Evolutionary conservation across 495 filamentous ascomycete genomes (phyloP).

Genomic region (Xylaria curta): DNA sequence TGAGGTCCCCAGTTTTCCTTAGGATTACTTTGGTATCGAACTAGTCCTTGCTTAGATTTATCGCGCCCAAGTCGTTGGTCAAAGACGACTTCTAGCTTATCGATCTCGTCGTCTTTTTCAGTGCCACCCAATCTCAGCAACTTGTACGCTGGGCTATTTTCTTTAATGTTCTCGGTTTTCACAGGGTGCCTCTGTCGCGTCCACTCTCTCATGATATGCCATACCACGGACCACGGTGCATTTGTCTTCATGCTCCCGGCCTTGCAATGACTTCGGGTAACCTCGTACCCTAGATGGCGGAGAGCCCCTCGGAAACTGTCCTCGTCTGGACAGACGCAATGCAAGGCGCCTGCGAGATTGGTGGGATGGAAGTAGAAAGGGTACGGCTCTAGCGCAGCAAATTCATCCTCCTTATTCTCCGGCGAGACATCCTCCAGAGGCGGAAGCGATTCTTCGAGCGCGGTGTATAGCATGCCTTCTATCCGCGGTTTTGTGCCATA

Average conservation of each 20-base stretch:
- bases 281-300: slow-evolving; percentile 76
- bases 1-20: slow-evolving; percentile 92
- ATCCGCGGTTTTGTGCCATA: slow-evolving; percentile 83
- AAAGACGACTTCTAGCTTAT: slow-evolving; percentile 71
- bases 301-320: slow-evolving; percentile 80
- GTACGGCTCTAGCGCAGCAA: slow-evolving; percentile 66
- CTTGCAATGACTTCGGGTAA: slow-evolving; percentile 83
- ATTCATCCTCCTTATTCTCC: slow-evolving; percentile 51
- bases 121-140: slow-evolving; percentile 53
- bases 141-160: slow-evolving; percentile 69
- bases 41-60: slow-evolving; percentile 63
- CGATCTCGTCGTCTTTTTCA: slow-evolving; percentile 35
- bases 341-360: slow-evolving; percentile 72
- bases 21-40: slow-evolving; percentile 89
- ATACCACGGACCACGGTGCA: slow-evolving; percentile 85
- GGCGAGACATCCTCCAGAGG: slow-evolving; percentile 39
- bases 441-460: slow-evolving; percentile 73
- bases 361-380: slow-evolving; percentile 90
- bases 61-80: slow-evolving; percentile 80
- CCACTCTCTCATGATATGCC: slow-evolving; percentile 96
- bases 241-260: slow-evolving; percentile 89
- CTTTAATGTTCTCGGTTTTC: slow-evolving; percentile 70
- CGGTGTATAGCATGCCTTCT: slow-evolving; percentile 89
- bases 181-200: slow-evolving; percentile 74
- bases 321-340: slow-evolving; percentile 75